Percentiles rank a stretch among this genome's conserved stretches.
phyloP scores from a whole-genome alignment of 176 grass and related monocot species.

The Avena insularis region DNA sequence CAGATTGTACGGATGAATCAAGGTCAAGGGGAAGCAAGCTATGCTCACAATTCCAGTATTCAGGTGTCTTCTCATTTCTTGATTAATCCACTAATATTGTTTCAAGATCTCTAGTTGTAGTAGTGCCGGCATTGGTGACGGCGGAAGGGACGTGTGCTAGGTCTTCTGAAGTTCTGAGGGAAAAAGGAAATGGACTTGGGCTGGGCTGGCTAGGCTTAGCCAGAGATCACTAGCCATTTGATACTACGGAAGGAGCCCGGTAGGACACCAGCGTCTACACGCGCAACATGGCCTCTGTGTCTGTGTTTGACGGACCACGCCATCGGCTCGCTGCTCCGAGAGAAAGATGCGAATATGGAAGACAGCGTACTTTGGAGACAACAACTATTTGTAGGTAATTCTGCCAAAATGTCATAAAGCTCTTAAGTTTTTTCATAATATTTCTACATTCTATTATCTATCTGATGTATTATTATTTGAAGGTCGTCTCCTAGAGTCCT shows the following conservation, averaged over 20 bases:
- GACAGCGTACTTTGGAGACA: not conserved
- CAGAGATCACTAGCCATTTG: too few relatives aligned
- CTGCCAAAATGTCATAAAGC: not conserved
- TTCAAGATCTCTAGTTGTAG: not conserved
- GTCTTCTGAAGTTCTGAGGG: not conserved
- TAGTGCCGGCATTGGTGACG: not conserved
- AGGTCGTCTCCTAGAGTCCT: not conserved
- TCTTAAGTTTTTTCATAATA: not conserved
- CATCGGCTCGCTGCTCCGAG: not conserved
- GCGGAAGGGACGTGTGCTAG: not conserved
- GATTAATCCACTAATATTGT: not conserved
- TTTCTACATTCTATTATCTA: not conserved
- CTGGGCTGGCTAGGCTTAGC: not conserved
- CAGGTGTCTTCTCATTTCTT: slow-evolving; percentile 8
- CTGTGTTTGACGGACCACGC: not conserved
- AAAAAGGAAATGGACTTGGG: not conserved
- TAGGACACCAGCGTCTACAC: too few relatives aligned
- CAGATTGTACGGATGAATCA: slow-evolving; percentile 23
- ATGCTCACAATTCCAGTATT: slow-evolving; percentile 8
- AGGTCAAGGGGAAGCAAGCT: slow-evolving; percentile 30
- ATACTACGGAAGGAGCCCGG: too few relatives aligned
- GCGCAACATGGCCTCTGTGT: not conserved
- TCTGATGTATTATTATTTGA: not conserved
- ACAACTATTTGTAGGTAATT: not conserved
- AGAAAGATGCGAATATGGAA: not conserved